Evolutionary conservation across 2,329 filamentous ascomycete genomes (phyloP).

Genomic region (Dendrostoma leiphaemia): DNA sequence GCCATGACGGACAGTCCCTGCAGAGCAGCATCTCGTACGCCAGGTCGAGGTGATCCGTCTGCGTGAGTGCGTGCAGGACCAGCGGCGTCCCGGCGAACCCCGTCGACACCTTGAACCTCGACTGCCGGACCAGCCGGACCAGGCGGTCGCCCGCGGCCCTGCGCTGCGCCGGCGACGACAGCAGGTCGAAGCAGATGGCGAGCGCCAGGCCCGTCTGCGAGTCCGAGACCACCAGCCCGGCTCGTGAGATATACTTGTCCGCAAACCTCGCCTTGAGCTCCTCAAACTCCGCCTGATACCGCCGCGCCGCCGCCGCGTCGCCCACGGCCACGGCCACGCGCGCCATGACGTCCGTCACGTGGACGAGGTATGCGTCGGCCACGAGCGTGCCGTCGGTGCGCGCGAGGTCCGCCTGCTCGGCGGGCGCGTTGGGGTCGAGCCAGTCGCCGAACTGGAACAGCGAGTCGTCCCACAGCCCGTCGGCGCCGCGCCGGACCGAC

Average conservation of each 20-base stretch:
- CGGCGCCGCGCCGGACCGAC: slow-evolving; percentile 26
- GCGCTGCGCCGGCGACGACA: background rate
- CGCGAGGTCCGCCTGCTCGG: slow-evolving; percentile 29
- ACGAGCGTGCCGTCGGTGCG: slow-evolving; percentile 33
- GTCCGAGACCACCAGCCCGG: slow-evolving; percentile 22
- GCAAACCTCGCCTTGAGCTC: slow-evolving; percentile 25
- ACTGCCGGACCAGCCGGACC: slow-evolving; percentile 12
- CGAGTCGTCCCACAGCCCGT: slow-evolving; percentile 32
- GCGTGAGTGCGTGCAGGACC: slow-evolving; percentile 18
- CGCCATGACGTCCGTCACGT: slow-evolving; percentile 29
- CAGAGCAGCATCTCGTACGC: slow-evolving; percentile 49
- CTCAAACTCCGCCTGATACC: slow-evolving; percentile 23
- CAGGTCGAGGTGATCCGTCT: slow-evolving; percentile 27
- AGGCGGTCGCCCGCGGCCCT: slow-evolving; percentile 16
- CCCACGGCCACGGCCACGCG: slow-evolving; percentile 25
- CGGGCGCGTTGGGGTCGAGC: slow-evolving; percentile 38
- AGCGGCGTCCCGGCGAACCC: slow-evolving; percentile 19
- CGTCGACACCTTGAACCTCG: slow-evolving; percentile 8
- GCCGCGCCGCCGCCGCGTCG: slow-evolving; percentile 17
- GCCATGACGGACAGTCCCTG: slow-evolving; percentile 35
- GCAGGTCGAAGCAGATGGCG: slow-evolving; percentile 26
- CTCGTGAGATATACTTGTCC: slow-evolving; percentile 25
- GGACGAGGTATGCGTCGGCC: slow-evolving; percentile 37
- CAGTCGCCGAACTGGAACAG: slow-evolving; percentile 37
- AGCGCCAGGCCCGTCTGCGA: slow-evolving; percentile 29